These are phyloP conservation scores for Talaromyces piceae DNA, from an alignment of 2,329 filamentous ascomycete species.

Conservation along the genomic window DNA sequence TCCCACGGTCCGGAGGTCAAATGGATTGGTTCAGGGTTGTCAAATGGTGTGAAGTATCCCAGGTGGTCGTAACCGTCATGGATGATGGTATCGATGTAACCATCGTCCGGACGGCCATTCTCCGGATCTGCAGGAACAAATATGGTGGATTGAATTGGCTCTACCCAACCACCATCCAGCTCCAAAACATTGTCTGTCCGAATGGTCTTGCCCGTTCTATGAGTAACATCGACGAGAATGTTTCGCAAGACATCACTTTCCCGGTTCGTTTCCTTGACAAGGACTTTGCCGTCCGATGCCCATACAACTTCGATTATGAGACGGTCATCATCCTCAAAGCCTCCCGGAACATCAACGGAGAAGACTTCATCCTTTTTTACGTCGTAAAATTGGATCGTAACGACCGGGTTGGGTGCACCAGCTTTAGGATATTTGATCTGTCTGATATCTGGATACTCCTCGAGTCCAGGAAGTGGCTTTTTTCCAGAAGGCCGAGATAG, in stretches of 20 bases:
- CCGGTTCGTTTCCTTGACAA: constrained; percentile 88
- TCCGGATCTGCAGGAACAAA: constrained; percentile 77
- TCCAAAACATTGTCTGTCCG: constrained; percentile 70
- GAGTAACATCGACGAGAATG: constrained; percentile 70
- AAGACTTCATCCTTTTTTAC: constrained; percentile 70
- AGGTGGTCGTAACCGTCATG: constrained; percentile 83
- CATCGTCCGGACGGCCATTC: constrained; percentile 71
- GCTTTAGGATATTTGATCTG: constrained; percentile 97
- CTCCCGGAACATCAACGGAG: constrained; percentile 65
- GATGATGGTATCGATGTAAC: constrained; percentile 88
- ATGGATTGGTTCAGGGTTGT: constrained; percentile 72
- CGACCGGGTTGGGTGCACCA: constrained; percentile 84
- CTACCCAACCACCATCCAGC: constrained; percentile 96
- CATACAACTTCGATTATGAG: constrained; percentile 91
- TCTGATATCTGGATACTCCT: constrained; percentile 82
- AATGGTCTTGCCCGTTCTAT: constrained; percentile 68
- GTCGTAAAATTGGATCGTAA: constrained; percentile 84
- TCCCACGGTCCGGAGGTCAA: constrained; percentile 90
- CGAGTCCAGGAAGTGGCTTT: constrained; percentile 60
- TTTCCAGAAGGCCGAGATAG: constrained; percentile 75
- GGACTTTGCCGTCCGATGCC: constrained; percentile 70
- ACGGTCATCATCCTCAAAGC: constrained; percentile 72
- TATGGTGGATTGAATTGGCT: constrained; percentile 77
- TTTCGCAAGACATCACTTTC: constrained; percentile 88
- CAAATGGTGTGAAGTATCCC: constrained; percentile 84